Conservation (phyloP, 371 early-diverging fungal species). For the Fennellomyces sp. region DNA sequence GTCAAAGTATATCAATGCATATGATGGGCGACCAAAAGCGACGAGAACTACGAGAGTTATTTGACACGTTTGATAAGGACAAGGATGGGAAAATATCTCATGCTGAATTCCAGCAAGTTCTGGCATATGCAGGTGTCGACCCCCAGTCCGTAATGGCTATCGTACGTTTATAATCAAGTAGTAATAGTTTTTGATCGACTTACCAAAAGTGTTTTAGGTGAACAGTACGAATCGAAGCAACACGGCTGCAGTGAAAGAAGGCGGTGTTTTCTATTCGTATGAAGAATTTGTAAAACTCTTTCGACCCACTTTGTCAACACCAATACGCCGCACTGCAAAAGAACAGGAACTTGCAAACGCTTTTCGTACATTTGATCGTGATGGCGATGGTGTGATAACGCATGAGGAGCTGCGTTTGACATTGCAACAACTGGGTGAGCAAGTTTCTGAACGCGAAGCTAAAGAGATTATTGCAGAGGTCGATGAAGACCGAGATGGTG, state of each 20-base stretch:
- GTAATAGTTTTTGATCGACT: too few relatives aligned
- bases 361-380: conserved; percentile 45
- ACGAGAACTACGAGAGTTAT: conserved; percentile 37
- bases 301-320: conserved; percentile 37
- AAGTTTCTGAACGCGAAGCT: conserved; percentile 35
- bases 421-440: conserved; percentile 48
- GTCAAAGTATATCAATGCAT: conserved; percentile 36
- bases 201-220: too few relatives aligned
- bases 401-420: conserved; percentile 34
- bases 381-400: conserved; percentile 42
- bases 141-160: conserved; percentile 14
- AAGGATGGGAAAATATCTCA: conserved; percentile 34
- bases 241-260: conserved; percentile 1
- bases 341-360: conserved; percentile 43
- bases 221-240: too few relatives aligned
- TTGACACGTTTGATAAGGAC: conserved; percentile 40
- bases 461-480: conserved; percentile 37
- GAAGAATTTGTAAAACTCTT: conserved; percentile 42
- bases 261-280: conserved; percentile 20
- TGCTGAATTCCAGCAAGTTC: conserved; percentile 28
- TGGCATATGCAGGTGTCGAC: conserved; percentile 28
- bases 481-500: conserved; percentile 41
- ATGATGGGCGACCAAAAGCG: conserved; percentile 35
- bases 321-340: conserved; percentile 25
- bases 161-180: conserved; percentile 26